Base-by-base conservation (phyloP, 2,329 filamentous ascomycete genomes). In the Penicillium sp. region DNA sequence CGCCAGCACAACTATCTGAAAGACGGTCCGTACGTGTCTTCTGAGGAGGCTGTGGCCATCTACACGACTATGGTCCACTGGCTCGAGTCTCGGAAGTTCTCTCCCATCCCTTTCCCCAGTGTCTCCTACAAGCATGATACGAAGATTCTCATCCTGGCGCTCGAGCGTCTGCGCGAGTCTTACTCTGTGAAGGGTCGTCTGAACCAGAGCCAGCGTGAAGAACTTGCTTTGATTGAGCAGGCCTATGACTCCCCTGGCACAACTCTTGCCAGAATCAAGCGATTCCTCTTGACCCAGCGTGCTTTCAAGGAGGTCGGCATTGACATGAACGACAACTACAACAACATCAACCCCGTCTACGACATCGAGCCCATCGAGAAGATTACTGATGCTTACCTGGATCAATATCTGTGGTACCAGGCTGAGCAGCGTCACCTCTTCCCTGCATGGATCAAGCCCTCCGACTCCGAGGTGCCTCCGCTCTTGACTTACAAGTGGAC, bases 301-400 rank as follows among this genome's bases (percentile, higher is more conserved):
- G 95, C 96, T 1, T 99, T 99, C 85, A 99, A 99, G 79, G 95
- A 99, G 78, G 95, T 99, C 47, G 95, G 94, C 57, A 99, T 99
- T 67, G 95, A 99, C 74, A 99, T 99, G 95, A 99, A 99, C 76
- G 95, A 99, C 80, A 99, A 99, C 73, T 99, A 99, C 80, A 98
- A 88, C 82, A 94, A 92, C 17, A 99, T 99, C 82, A 99, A 99
- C 73, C 96, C 95, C 0, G 95, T 99, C 1, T 99, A 99, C 73
- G 95, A 99, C 67, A 95, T 99, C 61, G 96, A 99, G 78, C 95
- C 95, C 0, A 97, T 99, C 60, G 95, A 99, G 82, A 99, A 99
- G 82, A 99, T 99, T 69, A 99, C 94, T 41, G 95, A 99, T 78
- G 96, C 95, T 2, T 99, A 99, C 70, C 86, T 99, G 51, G 95